These are phyloP conservation scores for Arthrobotrys megalospora DNA, from an alignment of 2,329 filamentous ascomycete genomes.

Conservation along the genomic window DNA sequence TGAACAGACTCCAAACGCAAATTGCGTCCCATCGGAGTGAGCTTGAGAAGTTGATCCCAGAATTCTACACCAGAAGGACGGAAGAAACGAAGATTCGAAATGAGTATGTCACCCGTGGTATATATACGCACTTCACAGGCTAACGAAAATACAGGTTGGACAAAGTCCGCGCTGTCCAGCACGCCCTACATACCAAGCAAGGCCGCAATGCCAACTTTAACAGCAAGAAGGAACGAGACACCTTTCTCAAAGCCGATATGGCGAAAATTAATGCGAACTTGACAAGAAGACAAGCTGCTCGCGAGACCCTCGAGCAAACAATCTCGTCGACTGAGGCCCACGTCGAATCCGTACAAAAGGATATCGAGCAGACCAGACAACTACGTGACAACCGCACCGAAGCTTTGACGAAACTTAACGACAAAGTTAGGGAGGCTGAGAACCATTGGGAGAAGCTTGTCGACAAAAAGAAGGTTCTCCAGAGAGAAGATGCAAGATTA, in stretches of 20 bases:
- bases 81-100: constrained; percentile 80
- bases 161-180: constrained; percentile 80
- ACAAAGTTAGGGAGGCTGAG: constrained; percentile 82
- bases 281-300: constrained; percentile 84
- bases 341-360: constrained; percentile 80
- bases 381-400: constrained; percentile 84
- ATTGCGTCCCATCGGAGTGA: constrained; percentile 84
- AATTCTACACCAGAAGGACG: constrained; percentile 80
- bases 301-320: constrained; percentile 87
- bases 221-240: constrained; percentile 89
- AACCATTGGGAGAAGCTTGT: constrained; percentile 83
- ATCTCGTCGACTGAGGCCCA: constrained; percentile 79
- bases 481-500: constrained; percentile 89
- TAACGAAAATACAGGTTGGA: constrained; percentile 72
- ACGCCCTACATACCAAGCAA: constrained; percentile 91
- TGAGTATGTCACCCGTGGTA: constrained; percentile 67
- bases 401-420: constrained; percentile 79
- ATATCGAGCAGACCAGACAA: constrained; percentile 79
- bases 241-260: constrained; percentile 84
- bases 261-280: constrained; percentile 82
- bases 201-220: constrained; percentile 88
- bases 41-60: constrained; percentile 80
- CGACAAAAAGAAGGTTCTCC: constrained; percentile 88
- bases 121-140: not conserved
- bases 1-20: constrained; percentile 79